Percentiles rank a stretch among this genome's conserved stretches.
phyloP scores from a whole-genome alignment of 139 green algal species.

The Volvox reticuliferus region DNA sequence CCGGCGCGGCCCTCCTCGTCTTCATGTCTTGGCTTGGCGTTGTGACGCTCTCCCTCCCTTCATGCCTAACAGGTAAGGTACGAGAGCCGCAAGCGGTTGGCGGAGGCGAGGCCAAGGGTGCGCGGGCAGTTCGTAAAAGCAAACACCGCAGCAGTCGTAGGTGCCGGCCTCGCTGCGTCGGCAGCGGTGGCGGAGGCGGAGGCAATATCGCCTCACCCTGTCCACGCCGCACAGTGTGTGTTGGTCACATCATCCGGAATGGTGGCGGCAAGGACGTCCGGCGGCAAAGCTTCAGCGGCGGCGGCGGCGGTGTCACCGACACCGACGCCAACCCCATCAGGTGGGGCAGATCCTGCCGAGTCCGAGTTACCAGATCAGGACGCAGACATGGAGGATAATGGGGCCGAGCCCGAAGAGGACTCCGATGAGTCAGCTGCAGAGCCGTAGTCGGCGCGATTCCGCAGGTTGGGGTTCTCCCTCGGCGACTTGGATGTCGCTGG shows the following conservation, averaged over 20 bases:
- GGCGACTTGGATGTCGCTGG: too few relatives aligned
- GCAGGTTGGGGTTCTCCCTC: too few relatives aligned
- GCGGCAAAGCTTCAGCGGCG: neutral
- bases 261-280: too few relatives aligned
- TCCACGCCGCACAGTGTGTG: neutral
- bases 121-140: conserved; percentile 79
- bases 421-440: conserved; percentile 18
- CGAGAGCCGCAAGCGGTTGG: conserved; percentile 72
- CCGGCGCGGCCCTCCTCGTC: too few relatives aligned
- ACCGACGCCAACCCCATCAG: too few relatives aligned
- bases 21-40: too few relatives aligned
- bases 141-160: neutral
- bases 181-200: neutral
- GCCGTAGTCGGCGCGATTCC: neutral
- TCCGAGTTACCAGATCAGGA: neutral
- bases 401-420: neutral
- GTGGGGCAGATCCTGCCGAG: too few relatives aligned
- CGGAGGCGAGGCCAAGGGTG: conserved; percentile 72
- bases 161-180: neutral
- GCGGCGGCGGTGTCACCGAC: neutral
- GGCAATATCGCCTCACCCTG: neutral
- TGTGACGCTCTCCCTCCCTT: too few relatives aligned
- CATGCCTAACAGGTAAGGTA: conserved; percentile 71
- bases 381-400: neutral
- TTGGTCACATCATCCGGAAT: neutral